Evolutionary conservation across 78 protist genomes (phyloP), one percentile per base, ranked within the genome.

Genomic region (Isochrysis galbana): DNA sequence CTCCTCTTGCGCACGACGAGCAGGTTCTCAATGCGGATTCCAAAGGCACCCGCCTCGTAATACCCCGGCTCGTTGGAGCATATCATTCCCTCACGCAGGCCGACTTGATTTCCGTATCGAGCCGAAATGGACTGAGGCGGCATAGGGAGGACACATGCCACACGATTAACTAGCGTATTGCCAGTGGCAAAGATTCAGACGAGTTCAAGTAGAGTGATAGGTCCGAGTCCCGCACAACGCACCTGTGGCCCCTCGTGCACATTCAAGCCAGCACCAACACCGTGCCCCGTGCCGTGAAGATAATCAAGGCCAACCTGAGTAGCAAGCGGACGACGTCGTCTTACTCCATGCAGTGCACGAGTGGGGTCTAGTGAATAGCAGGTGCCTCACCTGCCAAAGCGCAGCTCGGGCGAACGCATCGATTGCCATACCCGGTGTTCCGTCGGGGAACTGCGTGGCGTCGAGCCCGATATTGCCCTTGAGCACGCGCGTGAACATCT

Each of bases 231-330:
- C n/a, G n/a, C n/a, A n/a, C n/a, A n/a, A n/a, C n/a, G n/a, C n/a
- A n/a, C n/a, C n/a, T n/a, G n/a, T 39, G 91, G 92, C 39, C 96
- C 99, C 80, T 98, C 99, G 92, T 98, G 99, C 42, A 98, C 99
- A 87, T 91, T 93, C 32, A 98, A 88, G 93, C 83, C 96, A 2
- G 97, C 89, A 0, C 99, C 99, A 25, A 98, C 99, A 54, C 99
- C 99, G 89, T 98, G 99, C 38, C 99, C 98, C 0, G 99, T 97
- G 17, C 99, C 99, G 78, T 98, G 99, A 11, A 94, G 54, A 84
- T 93, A 93, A 55, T 93, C 92, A 19, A 89, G 90, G 86, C 94
- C 94, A n/a, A n/a, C n/a, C n/a, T n/a, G n/a, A n/a, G n/a, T n/a
- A n/a, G n/a, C n/a, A n/a, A 70, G 38, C 42, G 38, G 34, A 41